Conservation (phyloP, 2,329 filamentous ascomycete species). For the Scopulariopsis brevicaulis region DNA sequence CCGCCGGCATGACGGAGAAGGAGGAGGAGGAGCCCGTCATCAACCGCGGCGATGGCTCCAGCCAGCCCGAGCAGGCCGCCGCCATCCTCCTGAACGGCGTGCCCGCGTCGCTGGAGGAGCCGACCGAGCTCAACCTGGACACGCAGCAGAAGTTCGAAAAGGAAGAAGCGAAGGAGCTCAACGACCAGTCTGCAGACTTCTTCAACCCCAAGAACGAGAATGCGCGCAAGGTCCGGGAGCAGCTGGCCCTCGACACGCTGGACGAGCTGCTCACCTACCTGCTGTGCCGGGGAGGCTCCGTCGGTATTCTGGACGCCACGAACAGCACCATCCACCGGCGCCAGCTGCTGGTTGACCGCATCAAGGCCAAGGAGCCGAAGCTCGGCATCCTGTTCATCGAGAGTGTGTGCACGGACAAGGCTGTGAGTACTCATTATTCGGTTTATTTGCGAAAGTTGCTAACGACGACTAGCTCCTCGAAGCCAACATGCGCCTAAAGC, state of each 20-base stretch:
- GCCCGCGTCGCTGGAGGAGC: constrained; percentile 21
- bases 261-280: constrained; percentile 90
- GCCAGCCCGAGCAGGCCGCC: constrained; percentile 30
- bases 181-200: constrained; percentile 86
- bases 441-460: not conserved
- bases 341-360: constrained; percentile 71
- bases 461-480: constrained; percentile 55
- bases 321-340: constrained; percentile 88
- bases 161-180: constrained; percentile 7
- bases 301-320: constrained; percentile 93
- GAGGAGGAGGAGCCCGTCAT: constrained; percentile 12
- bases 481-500: constrained; percentile 93
- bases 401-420: constrained; percentile 78
- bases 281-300: constrained; percentile 67
- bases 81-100: constrained; percentile 46
- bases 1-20: constrained; percentile 45
- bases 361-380: constrained; percentile 72
- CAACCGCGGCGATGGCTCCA: constrained; percentile 29
- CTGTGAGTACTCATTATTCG: constrained; percentile 24
- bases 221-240: constrained; percentile 75
- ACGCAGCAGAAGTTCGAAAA: not conserved
- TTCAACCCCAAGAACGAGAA: constrained; percentile 84
- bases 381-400: constrained; percentile 92
- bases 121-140: constrained; percentile 6
- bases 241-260: constrained; percentile 83